Evolutionary conservation across 345 rosid genomes (phyloP).

Genomic region (Salix udensis): DNA sequence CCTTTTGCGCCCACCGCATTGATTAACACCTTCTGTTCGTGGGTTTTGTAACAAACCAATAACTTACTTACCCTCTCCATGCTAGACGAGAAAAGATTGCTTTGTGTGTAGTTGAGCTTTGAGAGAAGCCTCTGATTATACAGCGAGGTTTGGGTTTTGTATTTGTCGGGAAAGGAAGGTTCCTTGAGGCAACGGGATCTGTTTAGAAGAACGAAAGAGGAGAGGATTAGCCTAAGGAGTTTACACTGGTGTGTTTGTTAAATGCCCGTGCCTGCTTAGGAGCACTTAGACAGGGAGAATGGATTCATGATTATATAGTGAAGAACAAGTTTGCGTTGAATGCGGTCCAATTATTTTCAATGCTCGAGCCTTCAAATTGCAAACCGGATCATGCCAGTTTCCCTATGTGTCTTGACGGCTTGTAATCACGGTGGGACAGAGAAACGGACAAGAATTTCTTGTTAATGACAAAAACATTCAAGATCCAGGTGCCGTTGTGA

Average conservation of each 20-base stretch:
- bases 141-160: slow-evolving; percentile 46
- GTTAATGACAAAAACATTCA: slow-evolving; percentile 49
- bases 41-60: background rate
- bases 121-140: slow-evolving; percentile 69
- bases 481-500: slow-evolving; percentile 42
- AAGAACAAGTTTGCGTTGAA: slow-evolving; percentile 46
- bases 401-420: slow-evolving; percentile 64
- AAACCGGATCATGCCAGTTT: slow-evolving; percentile 62
- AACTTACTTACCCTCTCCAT: slow-evolving; percentile 28
- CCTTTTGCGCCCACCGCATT: slow-evolving; percentile 35
- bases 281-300: slow-evolving; percentile 62
- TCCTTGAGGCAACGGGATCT: slow-evolving; percentile 53
- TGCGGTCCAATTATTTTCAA: slow-evolving; percentile 44
- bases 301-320: slow-evolving; percentile 59
- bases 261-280: slow-evolving; percentile 65
- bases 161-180: slow-evolving; percentile 53
- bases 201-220: slow-evolving; percentile 49
- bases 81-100: slow-evolving; percentile 49
- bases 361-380: slow-evolving; percentile 43
- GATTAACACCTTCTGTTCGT: slow-evolving; percentile 26
- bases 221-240: slow-evolving; percentile 46
- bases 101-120: slow-evolving; percentile 50
- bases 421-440: slow-evolving; percentile 58
- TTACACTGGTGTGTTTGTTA: slow-evolving; percentile 71
- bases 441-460: slow-evolving; percentile 47